Conservation (phyloP, 75 land plant genomes). For the Ceratopteris richardii region DNA sequence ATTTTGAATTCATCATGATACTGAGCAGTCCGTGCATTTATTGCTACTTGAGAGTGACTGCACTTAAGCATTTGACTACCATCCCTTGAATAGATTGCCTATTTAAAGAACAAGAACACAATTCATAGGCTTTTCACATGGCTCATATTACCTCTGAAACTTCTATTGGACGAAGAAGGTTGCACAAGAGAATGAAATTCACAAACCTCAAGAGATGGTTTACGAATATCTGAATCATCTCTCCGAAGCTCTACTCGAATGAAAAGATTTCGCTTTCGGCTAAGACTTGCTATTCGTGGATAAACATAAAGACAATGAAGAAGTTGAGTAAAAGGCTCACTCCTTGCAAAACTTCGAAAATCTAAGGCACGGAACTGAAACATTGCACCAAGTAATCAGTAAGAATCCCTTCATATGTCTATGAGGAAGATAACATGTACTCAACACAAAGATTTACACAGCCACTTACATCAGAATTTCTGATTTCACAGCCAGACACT, state of each 20-base stretch:
- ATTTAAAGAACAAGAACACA: background rate
- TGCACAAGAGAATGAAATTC: constrained; percentile 3
- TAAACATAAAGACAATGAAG: constrained; percentile 86
- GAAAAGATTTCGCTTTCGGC: constrained; percentile 82
- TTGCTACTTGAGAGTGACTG: constrained; percentile 86
- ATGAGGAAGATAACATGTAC: too few relatives aligned
- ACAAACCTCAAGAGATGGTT: constrained; percentile 73
- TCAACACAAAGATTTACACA: background rate
- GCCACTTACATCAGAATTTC: constrained; percentile 41
- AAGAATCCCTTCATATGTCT: too few relatives aligned
- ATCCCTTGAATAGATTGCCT: constrained; percentile 76
- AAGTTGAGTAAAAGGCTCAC: constrained; percentile 87
- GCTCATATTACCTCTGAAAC: background rate
- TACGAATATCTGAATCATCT: constrained; percentile 72
- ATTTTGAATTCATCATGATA: constrained; percentile 95
- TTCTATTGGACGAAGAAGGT: too few relatives aligned
- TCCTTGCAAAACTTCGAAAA: constrained; percentile 64
- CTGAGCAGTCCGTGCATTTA: constrained; percentile 64
- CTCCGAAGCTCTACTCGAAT: constrained; percentile 77
- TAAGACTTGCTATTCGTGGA: constrained; percentile 74
- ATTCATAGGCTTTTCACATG: background rate
- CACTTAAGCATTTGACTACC: constrained; percentile 46
- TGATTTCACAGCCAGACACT: constrained; percentile 18
- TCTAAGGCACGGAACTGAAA: constrained; percentile 76
- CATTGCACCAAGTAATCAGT: too few relatives aligned